These are phyloP conservation scores for Gentiana dahurica DNA, from an alignment of 257 asterid species.

Conservation along the genomic window DNA sequence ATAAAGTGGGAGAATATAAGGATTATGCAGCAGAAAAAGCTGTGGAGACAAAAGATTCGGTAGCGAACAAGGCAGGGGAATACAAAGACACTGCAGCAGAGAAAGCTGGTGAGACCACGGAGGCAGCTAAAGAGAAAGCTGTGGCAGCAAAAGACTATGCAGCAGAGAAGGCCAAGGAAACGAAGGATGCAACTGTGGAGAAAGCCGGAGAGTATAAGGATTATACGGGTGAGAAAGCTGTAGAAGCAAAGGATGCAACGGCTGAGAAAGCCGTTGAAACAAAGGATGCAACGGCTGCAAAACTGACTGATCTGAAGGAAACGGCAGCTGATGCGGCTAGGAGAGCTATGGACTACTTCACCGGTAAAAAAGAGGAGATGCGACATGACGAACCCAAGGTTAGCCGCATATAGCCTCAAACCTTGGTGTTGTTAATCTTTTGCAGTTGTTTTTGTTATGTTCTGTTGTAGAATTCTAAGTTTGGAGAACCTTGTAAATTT, in stretches of 20 bases:
- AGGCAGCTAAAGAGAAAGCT: too few species aligned
- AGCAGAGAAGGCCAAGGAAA: slow-evolving; percentile 4
- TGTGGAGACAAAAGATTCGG: too few species aligned
- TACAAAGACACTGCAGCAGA: too few species aligned
- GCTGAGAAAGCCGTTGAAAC: slow-evolving; percentile 22
- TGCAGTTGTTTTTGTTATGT: too few species aligned
- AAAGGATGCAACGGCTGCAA: background rate
- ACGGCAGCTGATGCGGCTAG: slow-evolving; percentile 42
- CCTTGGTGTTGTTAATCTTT: too few species aligned
- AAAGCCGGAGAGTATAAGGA: slow-evolving; percentile 21
- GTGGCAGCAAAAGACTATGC: too few species aligned
- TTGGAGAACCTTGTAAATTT: too few species aligned
- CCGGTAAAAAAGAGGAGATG: slow-evolving; percentile 69
- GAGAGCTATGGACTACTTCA: slow-evolving; percentile 49
- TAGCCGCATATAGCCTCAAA: too few species aligned
- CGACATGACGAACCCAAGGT: too few species aligned
- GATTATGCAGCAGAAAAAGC: slow-evolving; percentile 14
- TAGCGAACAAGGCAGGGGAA: too few species aligned
- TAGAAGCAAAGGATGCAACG: background rate
- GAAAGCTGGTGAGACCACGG: too few species aligned
- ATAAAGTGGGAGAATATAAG: background rate
- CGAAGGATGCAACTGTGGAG: slow-evolving; percentile 43
- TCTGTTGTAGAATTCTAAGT: too few species aligned
- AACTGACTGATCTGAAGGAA: slow-evolving; percentile 2
- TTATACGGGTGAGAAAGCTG: slow-evolving; percentile 8